Evolutionary conservation across 2,329 filamentous ascomycete genomes (phyloP).

Genomic region (Dactylonectria macrodidyma): DNA sequence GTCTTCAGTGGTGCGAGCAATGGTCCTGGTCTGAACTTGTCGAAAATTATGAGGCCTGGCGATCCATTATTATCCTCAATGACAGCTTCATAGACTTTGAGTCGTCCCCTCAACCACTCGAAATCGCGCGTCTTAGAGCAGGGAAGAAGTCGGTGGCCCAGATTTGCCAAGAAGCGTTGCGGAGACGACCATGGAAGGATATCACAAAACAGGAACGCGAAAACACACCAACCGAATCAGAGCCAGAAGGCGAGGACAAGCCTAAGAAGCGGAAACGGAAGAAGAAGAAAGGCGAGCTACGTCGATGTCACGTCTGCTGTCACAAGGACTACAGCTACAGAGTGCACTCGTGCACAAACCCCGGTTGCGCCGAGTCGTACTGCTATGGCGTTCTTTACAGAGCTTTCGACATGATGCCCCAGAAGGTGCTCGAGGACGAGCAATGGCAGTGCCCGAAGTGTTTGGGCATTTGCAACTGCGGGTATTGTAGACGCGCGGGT

Average conservation of each 20-base stretch:
- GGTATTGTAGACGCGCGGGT: slow-evolving; percentile 76
- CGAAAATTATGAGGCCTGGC: slow-evolving; percentile 86
- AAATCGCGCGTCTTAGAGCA: slow-evolving; percentile 76
- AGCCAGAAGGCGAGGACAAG: slow-evolving; percentile 73
- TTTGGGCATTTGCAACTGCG: slow-evolving; percentile 88
- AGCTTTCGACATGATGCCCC: slow-evolving; percentile 91
- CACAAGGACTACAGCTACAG: slow-evolving; percentile 88
- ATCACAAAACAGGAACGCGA: slow-evolving; percentile 73
- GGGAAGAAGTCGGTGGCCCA: slow-evolving; percentile 88
- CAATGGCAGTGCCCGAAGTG: slow-evolving; percentile 94
- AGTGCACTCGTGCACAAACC: slow-evolving; percentile 82
- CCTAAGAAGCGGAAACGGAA: slow-evolving; percentile 74
- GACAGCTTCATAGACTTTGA: slow-evolving; percentile 77
- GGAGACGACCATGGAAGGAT: slow-evolving; percentile 85
- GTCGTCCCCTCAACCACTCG: slow-evolving; percentile 78
- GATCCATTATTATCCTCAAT: slow-evolving; percentile 81
- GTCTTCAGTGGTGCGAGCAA: slow-evolving; percentile 92
- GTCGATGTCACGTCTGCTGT: slow-evolving; percentile 86
- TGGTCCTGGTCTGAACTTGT: slow-evolving; percentile 87
- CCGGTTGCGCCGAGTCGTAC: slow-evolving; percentile 81
- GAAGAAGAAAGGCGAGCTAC: slow-evolving; percentile 68
- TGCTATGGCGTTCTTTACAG: slow-evolving; percentile 96
- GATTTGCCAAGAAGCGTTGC: slow-evolving; percentile 93
- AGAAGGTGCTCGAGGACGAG: slow-evolving; percentile 83
- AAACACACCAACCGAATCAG: slow-evolving; percentile 64